phyloP scores from a whole-genome alignment of 345 rosid species.

The Lepidium sativum region DNA sequence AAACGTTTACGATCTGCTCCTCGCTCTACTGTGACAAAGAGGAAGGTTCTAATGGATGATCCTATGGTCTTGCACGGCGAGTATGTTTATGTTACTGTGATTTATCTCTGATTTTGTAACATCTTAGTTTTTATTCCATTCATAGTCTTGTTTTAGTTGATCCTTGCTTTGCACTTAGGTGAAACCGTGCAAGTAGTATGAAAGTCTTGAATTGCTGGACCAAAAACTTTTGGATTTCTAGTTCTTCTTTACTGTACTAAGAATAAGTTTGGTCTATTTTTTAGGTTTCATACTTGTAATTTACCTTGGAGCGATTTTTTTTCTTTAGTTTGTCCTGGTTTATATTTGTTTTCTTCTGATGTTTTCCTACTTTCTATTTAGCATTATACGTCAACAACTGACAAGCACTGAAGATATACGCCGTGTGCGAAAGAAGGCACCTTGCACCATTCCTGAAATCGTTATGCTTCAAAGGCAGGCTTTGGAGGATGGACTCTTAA shows the following conservation, averaged over 20 bases:
- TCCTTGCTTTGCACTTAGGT: constrained; percentile 2
- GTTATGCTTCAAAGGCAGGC: constrained; percentile 73
- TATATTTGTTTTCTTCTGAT: constrained; percentile 10
- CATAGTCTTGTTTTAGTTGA: not conserved
- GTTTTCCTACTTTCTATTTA: constrained; percentile 30
- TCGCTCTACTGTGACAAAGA: constrained; percentile 55
- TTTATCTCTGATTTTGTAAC: not conserved
- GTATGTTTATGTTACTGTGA: constrained; percentile 45
- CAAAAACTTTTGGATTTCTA: not conserved
- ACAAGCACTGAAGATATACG: constrained; percentile 84
- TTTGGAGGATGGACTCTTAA: constrained; percentile 64
- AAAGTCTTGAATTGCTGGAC: not conserved
- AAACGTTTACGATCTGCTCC: constrained; percentile 58
- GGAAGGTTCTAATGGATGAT: constrained; percentile 95
- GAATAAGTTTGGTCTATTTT: not conserved
- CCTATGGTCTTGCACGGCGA: constrained; percentile 96
- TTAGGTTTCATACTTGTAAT: not conserved
- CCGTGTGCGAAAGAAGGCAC: constrained; percentile 96
- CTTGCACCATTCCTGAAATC: constrained; percentile 86
- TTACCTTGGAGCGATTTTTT: not conserved
- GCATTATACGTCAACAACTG: constrained; percentile 83
- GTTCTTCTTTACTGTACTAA: not conserved
- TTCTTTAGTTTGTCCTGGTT: not conserved
- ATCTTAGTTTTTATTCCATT: not conserved
- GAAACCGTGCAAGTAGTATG: not conserved